These are phyloP conservation scores for Globisporangium parvum DNA, from an alignment of 352 stramenopile genomes.

Conservation along the genomic window DNA sequence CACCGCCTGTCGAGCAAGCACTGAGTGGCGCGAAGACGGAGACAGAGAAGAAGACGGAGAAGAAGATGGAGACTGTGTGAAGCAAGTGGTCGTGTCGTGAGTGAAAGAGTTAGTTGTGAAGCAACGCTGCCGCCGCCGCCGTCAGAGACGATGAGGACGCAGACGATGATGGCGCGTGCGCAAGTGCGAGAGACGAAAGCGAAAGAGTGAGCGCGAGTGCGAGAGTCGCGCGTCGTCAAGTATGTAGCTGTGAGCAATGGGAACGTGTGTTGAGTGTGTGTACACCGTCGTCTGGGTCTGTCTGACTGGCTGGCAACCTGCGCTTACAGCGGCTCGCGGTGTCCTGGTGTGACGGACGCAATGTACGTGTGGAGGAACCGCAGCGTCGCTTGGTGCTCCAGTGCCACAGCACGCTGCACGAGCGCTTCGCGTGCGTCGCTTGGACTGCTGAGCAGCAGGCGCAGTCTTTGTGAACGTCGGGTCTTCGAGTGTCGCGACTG, in stretches of 20 bases:
- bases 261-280: background rate
- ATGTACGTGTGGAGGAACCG: conserved; percentile 1
- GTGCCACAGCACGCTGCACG: background rate
- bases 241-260: background rate
- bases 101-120: conserved; percentile 5
- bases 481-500: conserved; percentile 29
- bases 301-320: no score
- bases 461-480: conserved; percentile 33
- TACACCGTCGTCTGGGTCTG: no score
- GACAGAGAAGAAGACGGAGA: background rate
- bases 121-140: background rate
- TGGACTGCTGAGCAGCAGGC: conserved; percentile 11
- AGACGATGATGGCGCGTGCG: no score
- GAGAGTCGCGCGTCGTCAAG: no score
- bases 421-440: background rate
- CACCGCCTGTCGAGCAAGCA: conserved; percentile 41
- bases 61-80: conserved; percentile 1
- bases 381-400: conserved; percentile 10
- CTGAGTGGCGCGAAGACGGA: no score
- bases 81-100: conserved; percentile 2
- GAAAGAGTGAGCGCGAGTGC: background rate
- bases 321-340: background rate
- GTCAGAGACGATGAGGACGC: background rate
- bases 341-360: background rate
- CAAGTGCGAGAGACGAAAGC: background rate